These are phyloP conservation scores for Chlorophyllum brunneum DNA, from an alignment of 768 basidiomycete species.

Conservation along the genomic window DNA sequence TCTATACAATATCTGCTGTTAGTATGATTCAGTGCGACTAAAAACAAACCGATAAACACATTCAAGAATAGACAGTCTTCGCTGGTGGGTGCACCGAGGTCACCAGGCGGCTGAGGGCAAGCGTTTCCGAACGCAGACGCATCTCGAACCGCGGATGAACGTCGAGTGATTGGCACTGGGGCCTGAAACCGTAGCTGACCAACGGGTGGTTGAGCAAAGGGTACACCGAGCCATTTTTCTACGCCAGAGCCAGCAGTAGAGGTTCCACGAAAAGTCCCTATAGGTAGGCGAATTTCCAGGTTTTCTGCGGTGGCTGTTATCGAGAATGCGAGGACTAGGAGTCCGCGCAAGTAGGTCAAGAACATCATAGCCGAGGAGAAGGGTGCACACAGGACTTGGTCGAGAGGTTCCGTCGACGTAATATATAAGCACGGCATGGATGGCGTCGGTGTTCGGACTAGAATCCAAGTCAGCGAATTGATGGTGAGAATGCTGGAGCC, in stretches of 20 bases:
- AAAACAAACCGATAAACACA: slow-evolving; percentile 21
- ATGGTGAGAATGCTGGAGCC: too few relatives aligned
- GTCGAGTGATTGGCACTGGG: slow-evolving; percentile 38
- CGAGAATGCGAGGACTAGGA: background rate
- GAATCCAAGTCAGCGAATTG: too few relatives aligned
- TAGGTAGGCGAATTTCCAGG: slow-evolving; percentile 36
- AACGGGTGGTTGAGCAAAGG: slow-evolving; percentile 53
- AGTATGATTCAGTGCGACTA: too few relatives aligned
- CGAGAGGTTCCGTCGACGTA: too few relatives aligned
- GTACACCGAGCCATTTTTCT: slow-evolving; percentile 60
- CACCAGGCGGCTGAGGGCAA: slow-evolving; percentile 44
- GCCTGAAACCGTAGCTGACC: slow-evolving; percentile 55
- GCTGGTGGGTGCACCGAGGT: slow-evolving; percentile 38
- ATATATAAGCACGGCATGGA: too few relatives aligned
- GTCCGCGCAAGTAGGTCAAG: background rate
- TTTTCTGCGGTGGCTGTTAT: slow-evolving; percentile 13
- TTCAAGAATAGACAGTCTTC: slow-evolving; percentile 59
- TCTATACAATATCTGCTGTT: slow-evolving; percentile 22
- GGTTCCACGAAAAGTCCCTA: slow-evolving; percentile 46
- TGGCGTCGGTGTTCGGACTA: too few relatives aligned
- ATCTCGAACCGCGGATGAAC: slow-evolving; percentile 28
- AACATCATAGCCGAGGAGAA: background rate
- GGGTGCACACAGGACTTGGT: too few relatives aligned
- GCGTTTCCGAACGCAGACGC: slow-evolving; percentile 51
- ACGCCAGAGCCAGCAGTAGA: slow-evolving; percentile 30